Conservation (phyloP, 129 eudicot genomes). For the Pittosporum tobira region DNA sequence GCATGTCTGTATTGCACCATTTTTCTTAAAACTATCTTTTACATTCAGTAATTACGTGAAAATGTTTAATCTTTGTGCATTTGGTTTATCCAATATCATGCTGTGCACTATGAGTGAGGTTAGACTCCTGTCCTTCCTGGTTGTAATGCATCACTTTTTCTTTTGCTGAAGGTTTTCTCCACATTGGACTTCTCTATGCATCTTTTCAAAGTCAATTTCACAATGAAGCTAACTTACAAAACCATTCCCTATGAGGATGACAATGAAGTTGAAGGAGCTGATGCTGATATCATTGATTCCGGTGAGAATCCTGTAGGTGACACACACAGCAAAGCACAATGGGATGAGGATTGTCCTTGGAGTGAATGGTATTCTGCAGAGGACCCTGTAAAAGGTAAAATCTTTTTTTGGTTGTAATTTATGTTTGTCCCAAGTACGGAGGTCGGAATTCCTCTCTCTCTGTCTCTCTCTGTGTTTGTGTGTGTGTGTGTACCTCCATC, state of each 20-base stretch:
- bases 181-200: slow-evolving; percentile 77
- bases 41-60: too few relatives aligned
- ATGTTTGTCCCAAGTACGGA: too few relatives aligned
- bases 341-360: slow-evolving; percentile 97
- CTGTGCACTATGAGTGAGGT: slow-evolving; percentile 10
- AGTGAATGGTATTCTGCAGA: slow-evolving; percentile 94
- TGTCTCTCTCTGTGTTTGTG: too few relatives aligned
- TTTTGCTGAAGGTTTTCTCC: slow-evolving; percentile 53
- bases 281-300: slow-evolving; percentile 36
- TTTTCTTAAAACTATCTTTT: not conserved
- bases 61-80: not conserved
- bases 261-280: slow-evolving; percentile 36
- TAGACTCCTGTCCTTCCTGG: not conserved
- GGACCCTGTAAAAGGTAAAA: slow-evolving; percentile 76
- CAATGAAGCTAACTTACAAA: slow-evolving; percentile 80
- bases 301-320: slow-evolving; percentile 33
- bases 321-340: slow-evolving; percentile 46
- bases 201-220: slow-evolving; percentile 57
- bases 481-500: too few relatives aligned
- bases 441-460: too few relatives aligned
- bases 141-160: slow-evolving; percentile 3
- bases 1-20: not conserved
- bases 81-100: too few relatives aligned
- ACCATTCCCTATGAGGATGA: slow-evolving; percentile 70
- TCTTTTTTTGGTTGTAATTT: not conserved